Percentiles rank a stretch among this genome's conserved stretches.
Conservation (phyloP, 495 filamentous ascomycete species). For the Aspergillus bertholletiae region DNA sequence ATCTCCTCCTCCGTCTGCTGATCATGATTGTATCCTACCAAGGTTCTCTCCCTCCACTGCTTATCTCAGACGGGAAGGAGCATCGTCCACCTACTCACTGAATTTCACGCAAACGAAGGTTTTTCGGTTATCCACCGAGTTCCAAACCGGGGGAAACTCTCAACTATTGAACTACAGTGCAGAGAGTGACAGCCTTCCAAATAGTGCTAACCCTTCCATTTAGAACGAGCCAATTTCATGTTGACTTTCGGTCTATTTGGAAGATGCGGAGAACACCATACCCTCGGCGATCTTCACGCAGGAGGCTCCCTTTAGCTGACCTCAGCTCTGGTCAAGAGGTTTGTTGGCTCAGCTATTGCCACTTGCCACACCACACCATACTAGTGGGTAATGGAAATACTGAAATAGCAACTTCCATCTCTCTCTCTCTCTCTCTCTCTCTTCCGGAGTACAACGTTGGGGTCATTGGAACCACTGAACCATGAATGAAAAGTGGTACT, state of each 20-base stretch:
- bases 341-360: background rate
- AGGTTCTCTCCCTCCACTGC: slow-evolving; percentile 3
- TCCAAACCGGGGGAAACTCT: background rate
- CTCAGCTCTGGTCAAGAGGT: background rate
- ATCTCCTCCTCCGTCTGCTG: slow-evolving; percentile 9
- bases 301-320: too few relatives aligned
- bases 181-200: background rate
- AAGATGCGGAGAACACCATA: background rate
- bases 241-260: background rate
- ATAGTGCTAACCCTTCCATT: slow-evolving; percentile 6
- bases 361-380: background rate
- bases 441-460: background rate
- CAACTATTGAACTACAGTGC: too few relatives aligned
- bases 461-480: background rate
- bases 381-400: background rate
- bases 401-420: too few relatives aligned
- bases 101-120: background rate
- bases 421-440: too few relatives aligned
- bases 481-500: slow-evolving; percentile 1
- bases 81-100: background rate
- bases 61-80: background rate
- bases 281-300: too few relatives aligned
- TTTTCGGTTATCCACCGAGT: background rate
- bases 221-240: background rate
- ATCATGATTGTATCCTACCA: slow-evolving; percentile 15